Percentiles rank a stretch among this genome's conserved stretches.
phyloP scores from a whole-genome alignment of 1,139 yeast species.

The Candida tetrigidarum region DNA sequence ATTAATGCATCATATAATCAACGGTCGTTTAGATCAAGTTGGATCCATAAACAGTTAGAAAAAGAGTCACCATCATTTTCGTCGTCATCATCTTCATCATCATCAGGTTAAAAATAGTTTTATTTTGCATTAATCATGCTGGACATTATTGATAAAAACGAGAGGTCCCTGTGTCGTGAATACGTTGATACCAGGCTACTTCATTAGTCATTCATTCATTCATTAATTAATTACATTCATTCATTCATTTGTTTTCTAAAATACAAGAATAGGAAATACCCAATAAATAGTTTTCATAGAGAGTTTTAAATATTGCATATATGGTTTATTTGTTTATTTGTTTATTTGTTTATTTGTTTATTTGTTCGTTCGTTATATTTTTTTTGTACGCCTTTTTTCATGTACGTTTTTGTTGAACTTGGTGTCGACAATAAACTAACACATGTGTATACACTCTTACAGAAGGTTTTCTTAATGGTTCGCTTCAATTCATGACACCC shows the following conservation, averaged over 20 bases:
- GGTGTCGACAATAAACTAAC: too few species aligned
- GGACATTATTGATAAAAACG: neutral
- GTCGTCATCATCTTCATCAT: neutral
- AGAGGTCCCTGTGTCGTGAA: too few species aligned
- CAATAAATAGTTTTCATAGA: neutral
- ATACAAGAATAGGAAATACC: neutral
- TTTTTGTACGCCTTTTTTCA: too few species aligned
- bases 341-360: too few species aligned
- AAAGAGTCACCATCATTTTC: neutral
- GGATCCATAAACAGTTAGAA: constrained; percentile 8
- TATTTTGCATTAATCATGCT: neutral
- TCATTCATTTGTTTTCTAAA: neutral
- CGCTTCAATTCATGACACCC: too few species aligned
- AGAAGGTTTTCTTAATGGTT: too few species aligned
- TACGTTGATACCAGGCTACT: neutral
- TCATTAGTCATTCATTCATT: neutral
- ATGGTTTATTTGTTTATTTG: neutral
- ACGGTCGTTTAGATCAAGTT: constrained; percentile 8
- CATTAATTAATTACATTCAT: neutral
- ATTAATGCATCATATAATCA: constrained; percentile 9
- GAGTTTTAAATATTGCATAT: neutral
- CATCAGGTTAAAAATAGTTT: neutral
- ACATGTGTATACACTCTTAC: too few species aligned
- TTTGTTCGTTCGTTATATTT: too few species aligned
- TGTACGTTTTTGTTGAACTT: too few species aligned